phyloP scores from a whole-genome alignment of 352 stramenopile genomes.

The Saprolegnia diclina region DNA sequence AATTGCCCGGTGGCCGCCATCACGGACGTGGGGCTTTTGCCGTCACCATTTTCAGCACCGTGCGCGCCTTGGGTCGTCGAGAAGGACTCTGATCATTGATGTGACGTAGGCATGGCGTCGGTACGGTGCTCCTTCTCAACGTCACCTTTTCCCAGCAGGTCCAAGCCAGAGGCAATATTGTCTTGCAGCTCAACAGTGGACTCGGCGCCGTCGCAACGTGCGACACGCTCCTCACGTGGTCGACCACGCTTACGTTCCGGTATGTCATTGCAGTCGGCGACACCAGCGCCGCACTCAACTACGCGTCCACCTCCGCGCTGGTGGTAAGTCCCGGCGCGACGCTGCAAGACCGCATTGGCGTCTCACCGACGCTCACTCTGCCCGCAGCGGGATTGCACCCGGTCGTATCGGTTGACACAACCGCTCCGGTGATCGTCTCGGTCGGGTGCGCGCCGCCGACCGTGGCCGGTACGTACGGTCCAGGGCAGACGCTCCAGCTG shows the following conservation, averaged over 20 bases:
- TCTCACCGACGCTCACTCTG: slow-evolving; percentile 46
- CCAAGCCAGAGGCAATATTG: slow-evolving; percentile 45
- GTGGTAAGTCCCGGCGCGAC: slow-evolving; percentile 38
- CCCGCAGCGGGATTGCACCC: slow-evolving; percentile 44
- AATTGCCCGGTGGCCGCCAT: slow-evolving; percentile 42
- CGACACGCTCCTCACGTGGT: slow-evolving; percentile 50
- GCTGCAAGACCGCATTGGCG: slow-evolving; percentile 67
- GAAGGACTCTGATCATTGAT: slow-evolving; percentile 28
- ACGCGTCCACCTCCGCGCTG: slow-evolving; percentile 49
- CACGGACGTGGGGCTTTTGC: slow-evolving; percentile 38
- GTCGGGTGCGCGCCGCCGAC: slow-evolving; percentile 40
- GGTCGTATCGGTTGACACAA: slow-evolving; percentile 65
- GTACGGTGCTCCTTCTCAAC: slow-evolving; percentile 49
- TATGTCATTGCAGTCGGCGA: slow-evolving; percentile 63
- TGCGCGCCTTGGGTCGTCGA: background rate
- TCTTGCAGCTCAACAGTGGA: slow-evolving; percentile 40
- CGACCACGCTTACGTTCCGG: slow-evolving; percentile 50
- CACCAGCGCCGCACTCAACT: slow-evolving; percentile 48
- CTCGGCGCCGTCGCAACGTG: slow-evolving; percentile 51
- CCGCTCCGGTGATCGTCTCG: slow-evolving; percentile 47
- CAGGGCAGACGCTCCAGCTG: slow-evolving; percentile 54
- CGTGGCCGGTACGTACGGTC: slow-evolving; percentile 63
- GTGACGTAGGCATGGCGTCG: slow-evolving; percentile 55
- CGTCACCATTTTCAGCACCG: slow-evolving; percentile 30
- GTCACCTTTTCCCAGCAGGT: slow-evolving; percentile 81